Conservation (phyloP, 2,329 filamentous ascomycete species). For the Teratosphaeria gauchensis region DNA sequence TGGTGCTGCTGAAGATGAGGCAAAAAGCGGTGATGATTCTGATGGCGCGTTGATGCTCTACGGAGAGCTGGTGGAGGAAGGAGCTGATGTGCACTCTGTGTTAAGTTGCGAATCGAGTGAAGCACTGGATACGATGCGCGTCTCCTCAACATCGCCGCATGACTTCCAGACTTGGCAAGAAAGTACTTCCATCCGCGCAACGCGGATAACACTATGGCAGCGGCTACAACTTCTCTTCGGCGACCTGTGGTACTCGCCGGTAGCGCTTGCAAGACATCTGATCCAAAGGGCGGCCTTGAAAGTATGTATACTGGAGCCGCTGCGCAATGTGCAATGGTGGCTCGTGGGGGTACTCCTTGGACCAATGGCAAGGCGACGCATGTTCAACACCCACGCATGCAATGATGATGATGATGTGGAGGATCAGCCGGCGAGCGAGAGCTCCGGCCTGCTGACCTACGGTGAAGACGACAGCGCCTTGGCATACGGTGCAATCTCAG, state of each 20-base stretch:
- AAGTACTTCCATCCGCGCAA: not conserved
- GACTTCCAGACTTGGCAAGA: not conserved
- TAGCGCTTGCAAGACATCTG: slow-evolving; percentile 22
- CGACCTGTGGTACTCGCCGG: slow-evolving; percentile 19
- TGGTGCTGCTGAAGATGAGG: not conserved
- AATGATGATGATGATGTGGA: not conserved
- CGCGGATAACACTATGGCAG: slow-evolving; percentile 10
- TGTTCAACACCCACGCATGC: slow-evolving; percentile 3
- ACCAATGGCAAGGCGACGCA: slow-evolving; percentile 27
- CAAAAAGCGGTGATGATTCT: not conserved
- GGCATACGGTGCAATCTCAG: slow-evolving; percentile 15
- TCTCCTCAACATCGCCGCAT: not conserved
- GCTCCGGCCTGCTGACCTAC: not conserved
- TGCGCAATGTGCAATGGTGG: slow-evolving; percentile 27
- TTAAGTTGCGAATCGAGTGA: not conserved
- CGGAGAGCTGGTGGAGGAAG: slow-evolving; percentile 1
- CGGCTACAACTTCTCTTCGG: slow-evolving; percentile 18
- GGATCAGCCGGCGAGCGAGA: not conserved
- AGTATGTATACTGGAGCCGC: slow-evolving; percentile 18
- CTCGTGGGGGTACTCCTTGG: slow-evolving; percentile 23
- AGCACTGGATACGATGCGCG: not conserved
- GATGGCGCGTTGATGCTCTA: not conserved
- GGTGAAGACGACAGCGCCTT: slow-evolving; percentile 3
- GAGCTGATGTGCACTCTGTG: not conserved
- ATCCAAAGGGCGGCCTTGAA: slow-evolving; percentile 19